These are phyloP conservation scores for Populus ilicifolia DNA, from an alignment of 345 rosid species.

Conservation along the genomic window DNA sequence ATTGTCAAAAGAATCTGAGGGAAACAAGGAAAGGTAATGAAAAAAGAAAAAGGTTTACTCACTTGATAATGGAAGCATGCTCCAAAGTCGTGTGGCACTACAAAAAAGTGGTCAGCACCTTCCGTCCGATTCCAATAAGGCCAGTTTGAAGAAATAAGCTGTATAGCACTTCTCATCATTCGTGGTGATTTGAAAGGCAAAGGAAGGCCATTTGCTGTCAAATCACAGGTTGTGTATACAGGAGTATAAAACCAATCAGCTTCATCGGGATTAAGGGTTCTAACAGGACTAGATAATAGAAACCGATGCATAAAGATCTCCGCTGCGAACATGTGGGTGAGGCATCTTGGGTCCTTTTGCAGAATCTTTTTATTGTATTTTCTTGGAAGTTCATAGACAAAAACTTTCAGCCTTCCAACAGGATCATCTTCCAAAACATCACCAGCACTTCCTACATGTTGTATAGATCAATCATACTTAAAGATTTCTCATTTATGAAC, in stretches of 20 bases:
- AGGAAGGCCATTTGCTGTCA: conserved; percentile 37
- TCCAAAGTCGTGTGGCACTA: conserved; percentile 36
- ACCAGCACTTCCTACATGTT: conserved; percentile 31
- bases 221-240: conserved; percentile 32
- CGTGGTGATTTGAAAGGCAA: conserved; percentile 35
- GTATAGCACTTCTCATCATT: conserved; percentile 33
- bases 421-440: conserved; percentile 37
- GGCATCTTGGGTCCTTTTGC: conserved; percentile 31
- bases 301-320: conserved; percentile 38
- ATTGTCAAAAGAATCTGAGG: background rate
- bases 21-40: background rate
- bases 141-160: conserved; percentile 36
- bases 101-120: conserved; percentile 34
- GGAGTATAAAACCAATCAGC: conserved; percentile 38
- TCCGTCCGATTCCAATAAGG: conserved; percentile 25
- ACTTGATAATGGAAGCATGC: conserved; percentile 28
- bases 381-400: conserved; percentile 36
- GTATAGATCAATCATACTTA: background rate
- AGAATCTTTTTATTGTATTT: conserved; percentile 36
- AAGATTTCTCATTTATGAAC: background rate
- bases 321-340: conserved; percentile 34
- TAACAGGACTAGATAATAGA: conserved; percentile 30
- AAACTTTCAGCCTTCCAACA: conserved; percentile 32
- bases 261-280: conserved; percentile 29
- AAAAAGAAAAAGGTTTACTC: background rate